These are phyloP conservation scores for Picochlorum sp. DNA, from an alignment of 139 green algal genomes.

Conservation along the genomic window DNA sequence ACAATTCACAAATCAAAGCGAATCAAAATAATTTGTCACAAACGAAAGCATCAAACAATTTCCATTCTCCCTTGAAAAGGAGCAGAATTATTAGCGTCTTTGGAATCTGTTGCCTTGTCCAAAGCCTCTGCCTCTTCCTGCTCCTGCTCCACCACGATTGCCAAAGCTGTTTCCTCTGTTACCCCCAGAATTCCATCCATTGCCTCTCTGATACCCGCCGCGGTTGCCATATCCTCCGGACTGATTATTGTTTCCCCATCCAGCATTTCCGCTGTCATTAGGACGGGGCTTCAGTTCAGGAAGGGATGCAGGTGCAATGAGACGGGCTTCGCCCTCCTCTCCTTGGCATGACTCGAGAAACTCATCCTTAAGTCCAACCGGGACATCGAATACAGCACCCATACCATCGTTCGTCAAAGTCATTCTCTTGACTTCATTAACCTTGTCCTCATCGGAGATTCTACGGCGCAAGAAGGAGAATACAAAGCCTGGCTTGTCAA, in stretches of 20 bases:
- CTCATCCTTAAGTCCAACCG: slow-evolving; percentile 29
- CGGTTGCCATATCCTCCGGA: slow-evolving; percentile 8
- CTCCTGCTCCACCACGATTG: not conserved
- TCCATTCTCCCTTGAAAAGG: not conserved
- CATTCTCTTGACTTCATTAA: slow-evolving; percentile 74
- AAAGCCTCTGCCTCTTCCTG: not conserved
- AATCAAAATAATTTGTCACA: not conserved
- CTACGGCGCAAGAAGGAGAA: slow-evolving; percentile 55
- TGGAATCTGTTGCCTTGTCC: not conserved
- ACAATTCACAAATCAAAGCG: no score
- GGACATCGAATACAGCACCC: slow-evolving; percentile 89
- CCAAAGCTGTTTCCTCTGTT: not conserved
- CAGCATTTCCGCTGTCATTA: not conserved
- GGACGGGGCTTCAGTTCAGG: slow-evolving; percentile 46
- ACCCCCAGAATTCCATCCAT: slow-evolving; percentile 2
- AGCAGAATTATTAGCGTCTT: not conserved
- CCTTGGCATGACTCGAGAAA: slow-evolving; percentile 43
- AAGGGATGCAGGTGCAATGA: slow-evolving; percentile 25
- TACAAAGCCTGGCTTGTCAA: slow-evolving; percentile 43
- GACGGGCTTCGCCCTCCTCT: not conserved
- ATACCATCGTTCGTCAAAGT: slow-evolving; percentile 63
- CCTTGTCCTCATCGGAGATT: slow-evolving; percentile 39
- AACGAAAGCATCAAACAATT: not conserved
- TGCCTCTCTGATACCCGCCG: slow-evolving; percentile 9
- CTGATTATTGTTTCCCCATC: no score